Conservation (phyloP, 345 rosid genomes). For the Dovyalis caffra region DNA sequence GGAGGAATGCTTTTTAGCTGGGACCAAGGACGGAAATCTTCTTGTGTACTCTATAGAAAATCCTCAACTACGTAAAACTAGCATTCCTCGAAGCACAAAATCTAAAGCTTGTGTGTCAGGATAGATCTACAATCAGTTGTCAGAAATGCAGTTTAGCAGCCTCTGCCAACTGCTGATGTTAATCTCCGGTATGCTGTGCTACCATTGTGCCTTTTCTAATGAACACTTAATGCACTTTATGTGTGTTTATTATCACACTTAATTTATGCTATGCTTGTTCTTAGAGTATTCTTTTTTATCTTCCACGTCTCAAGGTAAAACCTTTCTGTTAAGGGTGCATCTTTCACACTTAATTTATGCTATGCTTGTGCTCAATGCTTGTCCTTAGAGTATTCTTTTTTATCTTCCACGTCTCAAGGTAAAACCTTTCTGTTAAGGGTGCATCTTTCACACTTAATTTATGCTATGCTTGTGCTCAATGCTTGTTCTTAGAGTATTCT, state of each 20-base stretch:
- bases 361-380: too few species aligned
- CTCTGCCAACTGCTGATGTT: slow-evolving; percentile 6
- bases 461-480: too few species aligned
- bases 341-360: too few species aligned
- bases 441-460: too few species aligned
- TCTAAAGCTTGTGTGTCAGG: slow-evolving; percentile 41
- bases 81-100: slow-evolving; percentile 47
- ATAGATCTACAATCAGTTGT: slow-evolving; percentile 24
- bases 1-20: slow-evolving; percentile 93
- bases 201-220: neutral
- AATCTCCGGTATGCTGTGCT: slow-evolving; percentile 33
- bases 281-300: neutral
- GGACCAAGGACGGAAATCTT: slow-evolving; percentile 90
- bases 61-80: slow-evolving; percentile 58
- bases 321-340: too few species aligned
- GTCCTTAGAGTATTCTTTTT: too few species aligned
- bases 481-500: too few species aligned
- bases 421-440: too few species aligned
- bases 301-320: too few species aligned
- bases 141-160: slow-evolving; percentile 10
- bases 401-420: too few species aligned
- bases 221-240: neutral
- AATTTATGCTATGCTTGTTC: neutral
- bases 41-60: slow-evolving; percentile 91
- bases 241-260: neutral